Conservation (phyloP, 2,329 filamentous ascomycete genomes). For the Fusarium vanettenii region DNA sequence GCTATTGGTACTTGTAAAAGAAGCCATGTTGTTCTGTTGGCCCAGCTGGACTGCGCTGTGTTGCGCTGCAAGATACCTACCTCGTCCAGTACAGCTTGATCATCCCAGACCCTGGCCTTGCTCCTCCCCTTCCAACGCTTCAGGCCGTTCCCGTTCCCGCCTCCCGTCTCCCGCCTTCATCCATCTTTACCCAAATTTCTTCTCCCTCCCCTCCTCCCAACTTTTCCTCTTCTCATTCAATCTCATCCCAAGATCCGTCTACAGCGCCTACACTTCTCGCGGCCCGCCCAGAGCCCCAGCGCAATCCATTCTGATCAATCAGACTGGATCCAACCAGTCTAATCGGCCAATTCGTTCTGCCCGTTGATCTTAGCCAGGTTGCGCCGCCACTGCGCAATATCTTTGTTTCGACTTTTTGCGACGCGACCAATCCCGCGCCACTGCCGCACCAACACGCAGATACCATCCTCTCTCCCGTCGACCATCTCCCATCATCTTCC, state of each 20-base stretch:
- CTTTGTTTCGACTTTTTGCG: constrained; percentile 37
- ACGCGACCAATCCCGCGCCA: constrained; percentile 31
- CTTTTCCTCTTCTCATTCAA: constrained; percentile 10
- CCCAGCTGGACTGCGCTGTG: constrained; percentile 1
- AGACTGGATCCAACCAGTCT: constrained; percentile 21
- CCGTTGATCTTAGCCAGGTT: constrained; percentile 30
- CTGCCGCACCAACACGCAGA: constrained; percentile 26
- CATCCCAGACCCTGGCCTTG: constrained; percentile 25
- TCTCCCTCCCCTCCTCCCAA: background rate
- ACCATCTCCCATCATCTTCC: background rate
- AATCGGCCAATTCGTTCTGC: constrained; percentile 19
- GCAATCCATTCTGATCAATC: constrained; percentile 24
- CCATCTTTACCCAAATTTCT: background rate
- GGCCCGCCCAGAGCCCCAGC: constrained; percentile 11
- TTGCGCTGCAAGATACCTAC: background rate
- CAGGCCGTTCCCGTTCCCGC: constrained; percentile 12
- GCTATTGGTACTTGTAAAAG: constrained; percentile 17
- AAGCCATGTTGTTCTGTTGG: constrained; percentile 29
- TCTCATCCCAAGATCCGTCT: constrained; percentile 4
- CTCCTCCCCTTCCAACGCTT: background rate
- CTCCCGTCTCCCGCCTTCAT: constrained; percentile 4
- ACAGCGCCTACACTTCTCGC: constrained; percentile 5
- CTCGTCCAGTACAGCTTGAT: constrained; percentile 8
- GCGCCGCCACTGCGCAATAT: constrained; percentile 38
- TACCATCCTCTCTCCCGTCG: constrained; percentile 7